phyloP scores from a whole-genome alignment of 2,329 filamentous ascomycete species.

The Amauroascus niger region DNA sequence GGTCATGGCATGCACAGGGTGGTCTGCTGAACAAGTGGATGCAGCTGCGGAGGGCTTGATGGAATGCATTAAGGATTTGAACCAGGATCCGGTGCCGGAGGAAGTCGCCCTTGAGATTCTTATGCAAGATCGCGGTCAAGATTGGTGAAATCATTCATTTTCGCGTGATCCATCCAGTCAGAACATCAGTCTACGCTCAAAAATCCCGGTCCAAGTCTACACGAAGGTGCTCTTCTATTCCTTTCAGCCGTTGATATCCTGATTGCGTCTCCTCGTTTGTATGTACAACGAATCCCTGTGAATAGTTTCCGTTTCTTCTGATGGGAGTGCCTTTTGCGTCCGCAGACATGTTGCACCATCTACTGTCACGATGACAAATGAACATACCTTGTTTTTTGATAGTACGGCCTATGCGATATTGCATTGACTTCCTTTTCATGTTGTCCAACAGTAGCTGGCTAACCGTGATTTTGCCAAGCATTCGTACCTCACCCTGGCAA shows the following conservation, averaged over 20 bases:
- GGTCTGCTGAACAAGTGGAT: constrained; percentile 70
- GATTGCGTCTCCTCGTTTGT: neutral
- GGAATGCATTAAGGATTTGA: constrained; percentile 67
- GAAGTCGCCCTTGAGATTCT: constrained; percentile 38
- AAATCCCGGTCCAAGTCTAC: neutral
- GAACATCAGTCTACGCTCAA: too few relatives aligned
- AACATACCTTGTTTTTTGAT: constrained; percentile 2
- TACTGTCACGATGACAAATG: constrained; percentile 4
- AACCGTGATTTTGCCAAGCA: too few relatives aligned
- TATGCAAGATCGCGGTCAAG: constrained; percentile 38
- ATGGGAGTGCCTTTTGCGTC: neutral
- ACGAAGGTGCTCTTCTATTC: neutral
- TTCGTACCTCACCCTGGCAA: too few relatives aligned
- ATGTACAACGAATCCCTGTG: constrained; percentile 1
- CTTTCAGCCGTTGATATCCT: constrained; percentile 1
- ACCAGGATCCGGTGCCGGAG: constrained; percentile 49
- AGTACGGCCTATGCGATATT: constrained; percentile 1
- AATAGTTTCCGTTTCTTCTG: constrained; percentile 6
- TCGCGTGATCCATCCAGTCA: neutral
- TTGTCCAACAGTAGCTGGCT: too few relatives aligned
- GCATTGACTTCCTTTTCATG: neutral
- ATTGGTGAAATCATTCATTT: constrained; percentile 26
- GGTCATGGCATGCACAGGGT: constrained; percentile 74
- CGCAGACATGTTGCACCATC: neutral
- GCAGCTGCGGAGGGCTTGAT: constrained; percentile 67